Conservation (phyloP, 192 early-diverging fungal genomes). For the Coemansia sp. region DNA sequence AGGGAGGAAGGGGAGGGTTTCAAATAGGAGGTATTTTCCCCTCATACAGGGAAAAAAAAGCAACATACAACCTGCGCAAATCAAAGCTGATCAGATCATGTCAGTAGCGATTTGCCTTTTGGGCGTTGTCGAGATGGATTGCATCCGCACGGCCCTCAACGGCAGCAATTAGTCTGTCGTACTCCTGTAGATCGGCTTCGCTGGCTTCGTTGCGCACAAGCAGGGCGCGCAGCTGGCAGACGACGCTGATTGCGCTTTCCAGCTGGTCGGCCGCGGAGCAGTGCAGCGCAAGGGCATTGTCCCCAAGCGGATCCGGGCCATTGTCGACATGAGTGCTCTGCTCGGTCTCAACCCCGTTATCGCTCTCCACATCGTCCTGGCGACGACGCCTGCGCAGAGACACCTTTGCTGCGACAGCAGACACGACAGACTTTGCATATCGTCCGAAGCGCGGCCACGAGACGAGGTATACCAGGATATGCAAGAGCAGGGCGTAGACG, state of each 20-base stretch:
- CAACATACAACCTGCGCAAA: not conserved
- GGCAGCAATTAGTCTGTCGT: conserved; percentile 37
- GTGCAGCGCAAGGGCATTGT: conserved; percentile 1
- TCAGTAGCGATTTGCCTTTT: not conserved
- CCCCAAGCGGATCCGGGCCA: not conserved
- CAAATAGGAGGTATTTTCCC: too few species aligned
- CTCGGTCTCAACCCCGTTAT: not conserved
- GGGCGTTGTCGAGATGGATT: conserved; percentile 17
- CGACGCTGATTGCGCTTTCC: conserved; percentile 28
- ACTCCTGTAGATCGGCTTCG: conserved; percentile 33
- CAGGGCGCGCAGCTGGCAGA: conserved; percentile 25
- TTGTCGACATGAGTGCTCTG: conserved; percentile 2
- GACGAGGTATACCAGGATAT: conserved; percentile 47
- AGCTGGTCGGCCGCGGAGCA: conserved; percentile 22
- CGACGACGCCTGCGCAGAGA: conserved; percentile 5
- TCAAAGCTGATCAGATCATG: not conserved
- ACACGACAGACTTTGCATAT: conserved; percentile 19
- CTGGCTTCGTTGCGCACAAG: conserved; percentile 30
- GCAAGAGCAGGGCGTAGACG: conserved; percentile 40
- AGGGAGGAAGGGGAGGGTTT: too few species aligned
- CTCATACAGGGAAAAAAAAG: not conserved
- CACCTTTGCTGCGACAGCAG: conserved; percentile 18
- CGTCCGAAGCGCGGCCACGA: conserved; percentile 39
- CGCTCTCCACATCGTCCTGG: not conserved
- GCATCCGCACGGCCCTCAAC: conserved; percentile 31